Percentiles rank a stretch among this genome's conserved stretches.
Conservation (phyloP, 371 early-diverging fungal genomes). For the Mortierella sp. region DNA sequence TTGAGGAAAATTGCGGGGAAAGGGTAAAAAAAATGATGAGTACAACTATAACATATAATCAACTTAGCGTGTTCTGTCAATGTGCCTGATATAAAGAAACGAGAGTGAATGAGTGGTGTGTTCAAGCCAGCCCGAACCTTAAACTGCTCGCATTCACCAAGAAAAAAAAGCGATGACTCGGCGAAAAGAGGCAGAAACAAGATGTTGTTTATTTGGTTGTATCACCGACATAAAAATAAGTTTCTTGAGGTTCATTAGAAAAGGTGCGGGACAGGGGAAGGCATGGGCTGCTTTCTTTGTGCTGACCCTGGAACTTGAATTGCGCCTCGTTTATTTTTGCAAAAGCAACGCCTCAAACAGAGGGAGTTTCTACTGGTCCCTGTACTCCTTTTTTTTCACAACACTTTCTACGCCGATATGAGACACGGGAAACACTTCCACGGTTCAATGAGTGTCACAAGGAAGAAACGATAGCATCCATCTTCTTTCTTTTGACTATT, state of each 20-base stretch:
- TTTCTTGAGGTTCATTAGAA: background rate
- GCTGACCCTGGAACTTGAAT: background rate
- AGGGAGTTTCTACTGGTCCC: background rate
- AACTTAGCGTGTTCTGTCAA: background rate
- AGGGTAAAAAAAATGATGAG: background rate
- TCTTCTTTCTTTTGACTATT: no score
- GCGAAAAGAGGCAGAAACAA: background rate
- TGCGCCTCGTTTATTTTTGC: background rate
- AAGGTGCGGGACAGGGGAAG: background rate
- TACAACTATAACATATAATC: background rate
- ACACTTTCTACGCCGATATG: background rate
- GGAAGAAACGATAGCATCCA: no score
- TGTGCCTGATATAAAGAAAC: background rate
- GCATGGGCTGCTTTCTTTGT: background rate
- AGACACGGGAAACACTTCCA: no score
- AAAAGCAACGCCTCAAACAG: no score
- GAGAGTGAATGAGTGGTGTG: background rate
- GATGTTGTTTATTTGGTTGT: background rate
- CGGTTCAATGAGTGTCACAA: no score
- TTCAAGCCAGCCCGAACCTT: constrained; percentile 9
- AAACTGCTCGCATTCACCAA: no score
- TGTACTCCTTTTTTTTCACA: background rate
- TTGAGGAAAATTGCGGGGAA: constrained; percentile 16
- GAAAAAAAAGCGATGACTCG: constrained; percentile 6
- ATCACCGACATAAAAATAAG: constrained; percentile 1